A percentile compares a stretch with the other conserved stretches of the same genome.
phyloP scores from a whole-genome alignment of 192 early-diverging fungal genomes.

The Chytriomyces confervae region DNA sequence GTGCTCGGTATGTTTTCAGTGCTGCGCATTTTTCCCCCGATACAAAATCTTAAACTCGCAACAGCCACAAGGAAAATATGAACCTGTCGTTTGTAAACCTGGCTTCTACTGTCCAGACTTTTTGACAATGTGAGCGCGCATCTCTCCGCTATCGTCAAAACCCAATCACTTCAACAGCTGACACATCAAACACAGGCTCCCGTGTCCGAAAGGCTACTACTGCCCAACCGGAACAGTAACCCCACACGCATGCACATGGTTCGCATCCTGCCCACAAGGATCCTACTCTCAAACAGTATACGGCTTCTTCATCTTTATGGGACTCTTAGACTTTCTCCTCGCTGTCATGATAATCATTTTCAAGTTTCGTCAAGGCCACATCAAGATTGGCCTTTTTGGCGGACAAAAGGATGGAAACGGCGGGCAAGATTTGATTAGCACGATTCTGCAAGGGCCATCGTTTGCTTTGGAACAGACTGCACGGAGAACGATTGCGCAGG shows the following conservation, averaged over 20 bases:
- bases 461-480: constrained; percentile 13
- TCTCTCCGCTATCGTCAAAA: not conserved
- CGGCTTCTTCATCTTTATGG: constrained; percentile 32
- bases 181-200: not conserved
- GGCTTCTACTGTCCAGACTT: constrained; percentile 53
- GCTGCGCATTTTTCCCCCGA: not conserved
- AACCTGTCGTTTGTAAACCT: constrained; percentile 47
- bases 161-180: not conserved
- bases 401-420: not conserved
- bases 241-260: constrained; percentile 41
- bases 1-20: constrained; percentile 34
- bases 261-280: constrained; percentile 28
- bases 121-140: constrained; percentile 28
- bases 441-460: constrained; percentile 14
- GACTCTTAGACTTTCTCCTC: constrained; percentile 30
- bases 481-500: not conserved
- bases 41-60: not conserved
- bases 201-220: constrained; percentile 40
- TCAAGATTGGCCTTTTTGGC: not conserved
- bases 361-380: constrained; percentile 28
- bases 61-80: constrained; percentile 47
- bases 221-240: constrained; percentile 42
- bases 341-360: constrained; percentile 42
- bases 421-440: not conserved
- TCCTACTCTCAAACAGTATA: constrained; percentile 23